Conservation (phyloP, 768 basidiomycete genomes). For the Suillus luteus region DNA sequence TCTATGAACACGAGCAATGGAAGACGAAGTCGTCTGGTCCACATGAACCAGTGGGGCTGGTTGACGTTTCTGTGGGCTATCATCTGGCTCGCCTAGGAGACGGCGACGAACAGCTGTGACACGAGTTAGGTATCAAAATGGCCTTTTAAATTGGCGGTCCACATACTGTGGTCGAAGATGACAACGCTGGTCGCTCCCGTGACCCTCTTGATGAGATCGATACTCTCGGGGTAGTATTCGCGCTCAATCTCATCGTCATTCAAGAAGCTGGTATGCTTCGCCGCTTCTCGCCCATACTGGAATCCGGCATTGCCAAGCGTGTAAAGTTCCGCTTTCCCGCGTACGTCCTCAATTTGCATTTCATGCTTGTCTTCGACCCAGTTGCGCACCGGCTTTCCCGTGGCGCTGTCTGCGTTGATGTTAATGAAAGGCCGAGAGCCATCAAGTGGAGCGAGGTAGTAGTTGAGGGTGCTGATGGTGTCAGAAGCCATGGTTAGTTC, state of each 20-base stretch:
- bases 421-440: slow-evolving; percentile 13
- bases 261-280: background rate
- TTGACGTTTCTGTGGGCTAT: background rate
- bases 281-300: too few species aligned
- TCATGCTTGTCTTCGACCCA: background rate
- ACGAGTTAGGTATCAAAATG: background rate
- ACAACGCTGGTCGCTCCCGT: background rate
- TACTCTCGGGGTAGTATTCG: background rate
- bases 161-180: background rate
- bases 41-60: background rate
- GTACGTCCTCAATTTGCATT: background rate
- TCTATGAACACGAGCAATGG: background rate
- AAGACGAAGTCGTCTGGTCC: background rate
- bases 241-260: background rate
- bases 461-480: slow-evolving; percentile 24
- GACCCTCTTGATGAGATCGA: background rate
- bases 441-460: slow-evolving; percentile 22
- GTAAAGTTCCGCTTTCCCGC: background rate
- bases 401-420: background rate
- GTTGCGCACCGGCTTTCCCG: background rate
- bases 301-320: background rate
- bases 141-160: background rate
- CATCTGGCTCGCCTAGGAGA: background rate
- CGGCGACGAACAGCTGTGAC: background rate
- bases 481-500: background rate